Percentiles rank a stretch among this genome's conserved stretches.
These are phyloP conservation scores for Hyphodiscus hymeniophilus DNA, from an alignment of 495 filamentous ascomycete species.

Conservation along the genomic window DNA sequence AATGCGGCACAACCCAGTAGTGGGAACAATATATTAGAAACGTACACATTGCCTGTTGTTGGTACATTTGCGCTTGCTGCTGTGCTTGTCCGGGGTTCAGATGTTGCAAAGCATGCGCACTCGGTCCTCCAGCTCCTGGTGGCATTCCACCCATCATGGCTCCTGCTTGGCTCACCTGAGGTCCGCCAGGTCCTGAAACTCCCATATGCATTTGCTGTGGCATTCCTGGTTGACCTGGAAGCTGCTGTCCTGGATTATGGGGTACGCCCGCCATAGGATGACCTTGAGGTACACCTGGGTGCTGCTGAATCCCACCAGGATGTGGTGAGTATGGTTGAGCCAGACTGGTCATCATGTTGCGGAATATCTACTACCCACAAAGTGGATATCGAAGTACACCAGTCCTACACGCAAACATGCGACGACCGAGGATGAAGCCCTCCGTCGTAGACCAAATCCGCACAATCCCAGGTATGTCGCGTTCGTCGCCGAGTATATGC, in stretches of 20 bases:
- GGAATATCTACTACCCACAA: constrained; percentile 19
- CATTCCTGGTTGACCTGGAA: constrained; percentile 49
- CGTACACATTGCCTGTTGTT: constrained; percentile 20
- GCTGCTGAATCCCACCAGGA: constrained; percentile 61
- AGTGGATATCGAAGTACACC: constrained; percentile 9
- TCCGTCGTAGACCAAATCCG: constrained; percentile 5
- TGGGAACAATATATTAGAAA: not conserved
- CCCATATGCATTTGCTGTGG: constrained; percentile 75
- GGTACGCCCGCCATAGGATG: constrained; percentile 59
- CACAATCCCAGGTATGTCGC: not conserved
- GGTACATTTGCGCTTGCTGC: constrained; percentile 32
- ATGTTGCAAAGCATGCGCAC: constrained; percentile 73
- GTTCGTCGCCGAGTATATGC: not conserved
- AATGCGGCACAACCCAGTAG: not conserved
- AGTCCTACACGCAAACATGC: constrained; percentile 14
- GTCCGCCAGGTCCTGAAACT: constrained; percentile 70
- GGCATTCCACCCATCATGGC: constrained; percentile 72
- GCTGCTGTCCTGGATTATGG: constrained; percentile 57
- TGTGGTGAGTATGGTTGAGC: constrained; percentile 62
- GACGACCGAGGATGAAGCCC: constrained; percentile 3
- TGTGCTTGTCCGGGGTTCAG: constrained; percentile 61
- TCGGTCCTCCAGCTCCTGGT: constrained; percentile 58
- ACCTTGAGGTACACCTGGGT: constrained; percentile 63
- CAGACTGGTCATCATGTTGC: constrained; percentile 60
- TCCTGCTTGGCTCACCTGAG: constrained; percentile 71